These are phyloP conservation scores for Arachis hypogaea DNA, from an alignment of 306 rosid genomes.

Conservation along the genomic window DNA sequence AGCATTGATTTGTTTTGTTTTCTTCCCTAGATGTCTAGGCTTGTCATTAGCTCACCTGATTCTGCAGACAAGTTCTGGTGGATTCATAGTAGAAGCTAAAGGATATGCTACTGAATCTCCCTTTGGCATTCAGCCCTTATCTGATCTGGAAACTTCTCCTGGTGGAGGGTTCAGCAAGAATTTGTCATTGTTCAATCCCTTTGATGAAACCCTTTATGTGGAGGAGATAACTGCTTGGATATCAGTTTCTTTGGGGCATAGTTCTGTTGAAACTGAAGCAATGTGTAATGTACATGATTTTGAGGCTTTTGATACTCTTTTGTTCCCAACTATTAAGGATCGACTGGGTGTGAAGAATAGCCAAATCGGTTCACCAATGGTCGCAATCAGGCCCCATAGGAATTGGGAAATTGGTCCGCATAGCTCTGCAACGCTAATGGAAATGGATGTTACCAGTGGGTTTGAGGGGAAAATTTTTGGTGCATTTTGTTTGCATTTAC, in stretches of 20 bases:
- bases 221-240: constrained; percentile 78
- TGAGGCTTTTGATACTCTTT: constrained; percentile 51
- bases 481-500: constrained; percentile 77
- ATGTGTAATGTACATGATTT: constrained; percentile 60
- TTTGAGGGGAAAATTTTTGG: constrained; percentile 72
- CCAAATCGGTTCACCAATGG: constrained; percentile 59
- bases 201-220: constrained; percentile 72
- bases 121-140: constrained; percentile 70
- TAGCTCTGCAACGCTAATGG: constrained; percentile 67
- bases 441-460: constrained; percentile 66
- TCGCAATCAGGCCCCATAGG: constrained; percentile 71
- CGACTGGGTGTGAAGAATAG: constrained; percentile 63
- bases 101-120: constrained; percentile 84
- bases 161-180: constrained; percentile 78
- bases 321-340: constrained; percentile 59
- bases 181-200: constrained; percentile 77
- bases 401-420: constrained; percentile 88
- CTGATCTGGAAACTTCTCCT: constrained; percentile 59
- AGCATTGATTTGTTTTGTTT: constrained; percentile 67
- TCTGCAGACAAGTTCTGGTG: constrained; percentile 92
- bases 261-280: constrained; percentile 66
- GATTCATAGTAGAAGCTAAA: constrained; percentile 78
- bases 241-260: constrained; percentile 66
- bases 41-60: constrained; percentile 76
- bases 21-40: constrained; percentile 80